Percentiles rank a stretch among this genome's conserved stretches.
Evolutionary conservation across 2,329 filamentous ascomycete species (phyloP).

Genomic region (Talaromyces atroroseus): DNA sequence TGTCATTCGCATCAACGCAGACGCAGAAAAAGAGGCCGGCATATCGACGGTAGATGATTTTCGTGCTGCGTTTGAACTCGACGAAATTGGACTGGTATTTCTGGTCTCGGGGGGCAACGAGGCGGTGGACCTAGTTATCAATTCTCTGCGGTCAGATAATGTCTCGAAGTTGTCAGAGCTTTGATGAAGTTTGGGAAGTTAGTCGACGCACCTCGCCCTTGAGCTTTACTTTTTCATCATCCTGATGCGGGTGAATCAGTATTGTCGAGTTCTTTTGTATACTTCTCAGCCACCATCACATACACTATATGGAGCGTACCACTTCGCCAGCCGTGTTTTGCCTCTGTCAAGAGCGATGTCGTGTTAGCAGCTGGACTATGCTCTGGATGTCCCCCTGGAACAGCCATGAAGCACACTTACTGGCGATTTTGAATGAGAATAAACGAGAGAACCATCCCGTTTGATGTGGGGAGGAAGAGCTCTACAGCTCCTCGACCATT

Average conservation of each 20-base stretch:
- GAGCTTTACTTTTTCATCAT: slow-evolving; percentile 98
- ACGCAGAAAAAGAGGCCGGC: slow-evolving; percentile 98
- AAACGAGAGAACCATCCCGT: slow-evolving; percentile 66
- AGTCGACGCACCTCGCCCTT: slow-evolving; percentile 74
- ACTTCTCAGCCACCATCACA: slow-evolving; percentile 23
- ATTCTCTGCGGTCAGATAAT: not conserved
- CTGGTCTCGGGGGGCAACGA: slow-evolving; percentile 94
- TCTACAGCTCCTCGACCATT: not conserved
- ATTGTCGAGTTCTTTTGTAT: slow-evolving; percentile 14
- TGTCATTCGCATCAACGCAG: slow-evolving; percentile 98
- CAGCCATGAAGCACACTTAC: slow-evolving; percentile 42
- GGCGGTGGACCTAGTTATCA: slow-evolving; percentile 71
- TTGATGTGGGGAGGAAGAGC: not conserved
- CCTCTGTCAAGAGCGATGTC: slow-evolving; percentile 56
- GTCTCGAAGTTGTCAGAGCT: no score
- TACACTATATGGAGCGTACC: slow-evolving; percentile 93
- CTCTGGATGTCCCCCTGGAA: slow-evolving; percentile 11
- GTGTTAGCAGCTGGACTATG: not conserved
- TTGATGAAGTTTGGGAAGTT: not conserved
- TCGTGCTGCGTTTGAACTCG: slow-evolving; percentile 67
- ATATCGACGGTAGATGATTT: slow-evolving; percentile 96
- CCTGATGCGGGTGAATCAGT: slow-evolving; percentile 39
- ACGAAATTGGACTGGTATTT: slow-evolving; percentile 99
- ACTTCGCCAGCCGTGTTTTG: slow-evolving; percentile 97
- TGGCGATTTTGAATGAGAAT: slow-evolving; percentile 87